Base-by-base conservation (phyloP, 306 rosid genomes). In the Abrus pulchellus region DNA sequence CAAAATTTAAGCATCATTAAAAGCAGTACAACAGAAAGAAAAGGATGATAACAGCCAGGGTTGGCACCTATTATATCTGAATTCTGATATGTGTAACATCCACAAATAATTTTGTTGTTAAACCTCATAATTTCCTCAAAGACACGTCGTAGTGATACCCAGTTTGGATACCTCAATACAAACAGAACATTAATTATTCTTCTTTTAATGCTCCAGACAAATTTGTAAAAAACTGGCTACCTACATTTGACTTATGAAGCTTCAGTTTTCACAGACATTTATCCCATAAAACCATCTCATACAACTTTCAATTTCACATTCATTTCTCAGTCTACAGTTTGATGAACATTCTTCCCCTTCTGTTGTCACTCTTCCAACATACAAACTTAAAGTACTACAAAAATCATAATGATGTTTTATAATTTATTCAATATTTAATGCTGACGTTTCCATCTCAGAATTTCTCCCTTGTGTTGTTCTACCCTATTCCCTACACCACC, bases 111-210 rank as follows among this genome's bases (percentile, higher is more conserved):
- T 8, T 52, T 60, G 40, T 52, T 85, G 5, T 43, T 54, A 68
- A 54, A 30, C 7, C 33, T 54, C 72, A 53, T 30, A 55, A 55
- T 70, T 70, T 20, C 68, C 45, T 62, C 5, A 20, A 69, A 61
- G 49, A 34, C 64, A 74, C n/a, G 54, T 56, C 13, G 41, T 2
- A 7, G 33, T 53, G 13, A 33, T 10, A 36, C 36, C 36, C 7
- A n/a, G 30, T 32, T 64, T 70, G 47, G 20, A 83, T 29, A 52
- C 65, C 64, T 72, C 72, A 27, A 69, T 59, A 72, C 50, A 70
- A 36, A 68, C 47, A 73, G 7, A 76, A 60, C 54, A 79, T 57
- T 43, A 40, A 13, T 36, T 32, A 2, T 43, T 27, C 20, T 67
- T 33, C 30, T 34, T 30, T 38, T 68, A 2, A 53, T 68, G 70